Evolutionary conservation across 306 rosid genomes (phyloP), one percentile per base, ranked within the genome.

Genomic region (Mucuna pruriens): DNA sequence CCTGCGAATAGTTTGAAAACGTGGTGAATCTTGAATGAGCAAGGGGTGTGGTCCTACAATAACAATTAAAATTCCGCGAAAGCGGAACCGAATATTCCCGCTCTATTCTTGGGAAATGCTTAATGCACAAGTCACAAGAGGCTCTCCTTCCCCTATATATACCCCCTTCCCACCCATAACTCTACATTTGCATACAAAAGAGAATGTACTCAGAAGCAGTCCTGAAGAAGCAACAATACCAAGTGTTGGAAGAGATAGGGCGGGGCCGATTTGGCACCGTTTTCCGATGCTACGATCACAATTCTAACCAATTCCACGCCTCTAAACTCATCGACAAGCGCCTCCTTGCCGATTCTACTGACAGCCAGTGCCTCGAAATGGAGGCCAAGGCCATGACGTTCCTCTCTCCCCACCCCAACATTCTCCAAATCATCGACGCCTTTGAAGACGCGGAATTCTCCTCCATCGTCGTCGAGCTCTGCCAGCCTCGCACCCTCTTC

Each of bases 191-290:
- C 16, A 7, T 36, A 64, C 71, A 1, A 12, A 16, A 42, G 9
- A 74, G 12, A 71, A 94, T 94, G 98, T 80, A 87, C 31, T 88
- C 87, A 63, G 85, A 72, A 72, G 26, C 16, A 63, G 25, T 6
- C 2, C 60, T 86, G 60, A 84, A 75, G 40, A 78, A 68, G 22
- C 71, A 63, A 15, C 74, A 86, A 13, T 94, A 92, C 91, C 83
- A 89, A 76, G 39, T 86, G 34, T 40, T 82, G n/a, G 90, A 94
- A 29, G 97, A 92, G 70, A 86, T 94, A 38, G 98, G 98, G 5
- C 90, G 95, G 1, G 98, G 97, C 5, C 75, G 86, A 3, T 92
- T 94, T 84, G 97, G 92, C 73, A 90, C 84, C 26, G 89, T 94
- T 10, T 79, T 75, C 54, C 92, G 95, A 7, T 94, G 92, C 52